phyloP scores from a whole-genome alignment of 2,329 filamentous ascomycete species.

The Hirsutella rhossiliensis region DNA sequence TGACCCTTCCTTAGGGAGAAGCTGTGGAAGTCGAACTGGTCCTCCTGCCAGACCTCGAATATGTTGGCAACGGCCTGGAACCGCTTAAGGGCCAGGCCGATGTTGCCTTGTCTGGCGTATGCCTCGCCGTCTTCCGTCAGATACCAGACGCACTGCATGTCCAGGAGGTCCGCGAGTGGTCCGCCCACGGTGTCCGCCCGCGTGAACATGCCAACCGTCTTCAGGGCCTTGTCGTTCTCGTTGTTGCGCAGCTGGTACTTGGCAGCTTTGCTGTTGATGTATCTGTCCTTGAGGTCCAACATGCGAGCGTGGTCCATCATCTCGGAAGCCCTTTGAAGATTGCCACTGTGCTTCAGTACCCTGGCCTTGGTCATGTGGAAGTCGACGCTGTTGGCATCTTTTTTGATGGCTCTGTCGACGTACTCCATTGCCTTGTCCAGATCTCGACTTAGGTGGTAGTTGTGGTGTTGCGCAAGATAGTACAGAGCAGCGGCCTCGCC shows the following conservation, averaged over 20 bases:
- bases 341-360: conserved; percentile 83
- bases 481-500: conserved; percentile 76
- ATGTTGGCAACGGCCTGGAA: conserved; percentile 83
- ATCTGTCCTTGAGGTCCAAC: conserved; percentile 81
- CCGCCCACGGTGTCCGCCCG: conserved; percentile 81
- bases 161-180: conserved; percentile 78
- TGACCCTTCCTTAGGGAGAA: conserved; percentile 97
- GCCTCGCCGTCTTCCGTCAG: conserved; percentile 91
- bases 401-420: conserved; percentile 70
- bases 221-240: conserved; percentile 73
- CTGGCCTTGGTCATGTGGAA: conserved; percentile 92
- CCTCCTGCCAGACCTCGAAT: conserved; percentile 95
- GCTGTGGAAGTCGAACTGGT: conserved; percentile 97
- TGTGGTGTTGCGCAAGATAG: conserved; percentile 94
- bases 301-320: conserved; percentile 79
- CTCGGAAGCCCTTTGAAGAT: conserved; percentile 67
- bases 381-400: conserved; percentile 73
- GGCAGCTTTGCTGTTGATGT: conserved; percentile 96
- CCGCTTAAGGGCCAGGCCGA: conserved; percentile 80
- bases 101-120: conserved; percentile 68
- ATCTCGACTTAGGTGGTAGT: conserved; percentile 79
- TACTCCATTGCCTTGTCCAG: conserved; percentile 70
- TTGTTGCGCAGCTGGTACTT: conserved; percentile 95
- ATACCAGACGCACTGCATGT: conserved; percentile 99
- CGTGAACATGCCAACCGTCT: conserved; percentile 90